phyloP scores from a whole-genome alignment of 73 alveolate genomes.

The Durusdinium trenchii region DNA sequence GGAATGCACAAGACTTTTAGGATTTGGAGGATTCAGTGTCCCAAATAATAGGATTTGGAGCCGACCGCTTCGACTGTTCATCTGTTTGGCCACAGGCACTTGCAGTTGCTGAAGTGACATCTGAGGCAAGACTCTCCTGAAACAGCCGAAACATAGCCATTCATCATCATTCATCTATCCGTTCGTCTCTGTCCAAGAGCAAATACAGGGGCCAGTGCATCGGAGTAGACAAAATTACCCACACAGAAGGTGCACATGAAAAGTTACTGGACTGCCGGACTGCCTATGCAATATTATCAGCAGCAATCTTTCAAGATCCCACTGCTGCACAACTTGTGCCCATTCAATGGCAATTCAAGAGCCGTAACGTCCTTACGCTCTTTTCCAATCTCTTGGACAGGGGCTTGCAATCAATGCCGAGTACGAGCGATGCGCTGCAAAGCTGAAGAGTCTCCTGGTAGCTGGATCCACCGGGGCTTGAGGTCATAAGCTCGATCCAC shows the following conservation, averaged over 20 bases:
- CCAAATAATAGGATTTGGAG: too few species aligned
- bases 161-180: background rate
- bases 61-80: too few species aligned
- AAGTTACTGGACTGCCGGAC: background rate
- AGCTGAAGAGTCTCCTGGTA: background rate
- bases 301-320: background rate
- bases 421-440: background rate
- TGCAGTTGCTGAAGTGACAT: constrained; percentile 36
- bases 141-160: too few species aligned
- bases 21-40: too few species aligned
- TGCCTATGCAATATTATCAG: background rate
- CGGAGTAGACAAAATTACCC: background rate
- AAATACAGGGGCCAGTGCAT: background rate
- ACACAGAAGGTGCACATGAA: background rate
- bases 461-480: too few species aligned
- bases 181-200: background rate
- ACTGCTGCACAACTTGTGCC: too few species aligned
- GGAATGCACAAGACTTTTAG: too few species aligned
- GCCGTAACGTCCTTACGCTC: background rate
- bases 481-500: too few species aligned
- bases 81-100: background rate
- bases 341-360: too few species aligned
- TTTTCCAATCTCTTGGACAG: background rate
- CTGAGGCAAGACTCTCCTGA: background rate
- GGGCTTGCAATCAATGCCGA: background rate